A percentile compares a stretch with the other conserved stretches of the same genome.
phyloP scores from a whole-genome alignment of 345 rosid genomes.

The Eucalyptus polybractea region DNA sequence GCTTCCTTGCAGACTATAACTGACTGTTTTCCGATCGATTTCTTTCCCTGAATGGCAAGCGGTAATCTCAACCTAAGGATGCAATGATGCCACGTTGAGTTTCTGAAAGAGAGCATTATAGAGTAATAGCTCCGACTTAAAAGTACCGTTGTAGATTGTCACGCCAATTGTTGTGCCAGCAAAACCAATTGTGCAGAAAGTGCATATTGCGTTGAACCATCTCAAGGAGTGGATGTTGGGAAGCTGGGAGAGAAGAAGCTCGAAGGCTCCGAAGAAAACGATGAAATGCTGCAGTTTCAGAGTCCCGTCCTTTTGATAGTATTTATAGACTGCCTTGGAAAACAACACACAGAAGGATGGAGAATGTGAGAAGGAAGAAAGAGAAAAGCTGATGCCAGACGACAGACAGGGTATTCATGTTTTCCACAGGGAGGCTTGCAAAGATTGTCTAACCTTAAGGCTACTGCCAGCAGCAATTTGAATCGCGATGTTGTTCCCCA shows the following conservation, averaged over 20 bases:
- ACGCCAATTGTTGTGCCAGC: constrained; percentile 39
- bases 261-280: constrained; percentile 29
- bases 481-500: constrained; percentile 43
- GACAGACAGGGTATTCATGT: neutral
- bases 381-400: neutral
- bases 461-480: constrained; percentile 53
- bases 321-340: constrained; percentile 26
- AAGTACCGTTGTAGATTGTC: constrained; percentile 23
- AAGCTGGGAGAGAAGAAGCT: constrained; percentile 38
- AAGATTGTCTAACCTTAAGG: constrained; percentile 19
- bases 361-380: neutral
- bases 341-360: neutral
- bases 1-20: constrained; percentile 28
- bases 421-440: neutral
- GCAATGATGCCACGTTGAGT: neutral
- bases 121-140: neutral
- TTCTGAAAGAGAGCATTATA: neutral
- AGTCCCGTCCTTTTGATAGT: constrained; percentile 14
- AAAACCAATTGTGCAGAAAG: constrained; percentile 31
- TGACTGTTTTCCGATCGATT: constrained; percentile 16
- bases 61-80: neutral
- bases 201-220: constrained; percentile 37
- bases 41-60: constrained; percentile 12
- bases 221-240: constrained; percentile 36
- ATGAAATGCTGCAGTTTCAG: constrained; percentile 33